These are phyloP conservation scores for Cyberlindnera mrakii DNA, from an alignment of 805 yeast species.

Conservation along the genomic window DNA sequence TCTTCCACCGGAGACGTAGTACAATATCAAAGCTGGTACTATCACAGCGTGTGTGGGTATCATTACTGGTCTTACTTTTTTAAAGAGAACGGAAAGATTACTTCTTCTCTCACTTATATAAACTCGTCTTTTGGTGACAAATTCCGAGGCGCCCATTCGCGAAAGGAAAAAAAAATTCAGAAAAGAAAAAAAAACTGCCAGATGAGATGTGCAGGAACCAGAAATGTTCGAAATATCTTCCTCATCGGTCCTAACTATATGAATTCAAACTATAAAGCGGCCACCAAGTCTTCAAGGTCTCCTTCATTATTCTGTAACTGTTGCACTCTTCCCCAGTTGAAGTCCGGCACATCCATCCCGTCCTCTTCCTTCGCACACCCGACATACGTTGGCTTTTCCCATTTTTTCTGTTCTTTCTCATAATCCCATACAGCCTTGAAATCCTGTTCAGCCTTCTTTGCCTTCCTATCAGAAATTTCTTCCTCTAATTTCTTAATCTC, in stretches of 20 bases:
- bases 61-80: too few relatives aligned
- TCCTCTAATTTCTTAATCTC: conserved; percentile 27
- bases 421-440: conserved; percentile 52
- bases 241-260: not conserved
- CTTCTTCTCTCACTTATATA: too few relatives aligned
- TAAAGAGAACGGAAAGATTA: too few relatives aligned
- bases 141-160: too few relatives aligned
- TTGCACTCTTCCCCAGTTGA: conserved; percentile 10
- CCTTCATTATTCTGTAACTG: conserved; percentile 1
- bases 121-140: too few relatives aligned
- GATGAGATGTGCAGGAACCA: too few relatives aligned
- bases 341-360: not conserved
- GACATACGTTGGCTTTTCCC: conserved; percentile 47
- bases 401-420: conserved; percentile 45
- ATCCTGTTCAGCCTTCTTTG: conserved; percentile 24
- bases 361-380: conserved; percentile 5
- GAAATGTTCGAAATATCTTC: not conserved
- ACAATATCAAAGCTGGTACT: conserved; percentile 5
- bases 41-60: conserved; percentile 12
- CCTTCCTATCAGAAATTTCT: conserved; percentile 28
- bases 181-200: too few relatives aligned
- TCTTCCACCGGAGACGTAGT: conserved; percentile 32
- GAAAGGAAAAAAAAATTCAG: too few relatives aligned
- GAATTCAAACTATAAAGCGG: not conserved
- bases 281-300: conserved; percentile 8